Base-by-base conservation (phyloP, 306 rosid genomes). In the Neltuma alba region DNA sequence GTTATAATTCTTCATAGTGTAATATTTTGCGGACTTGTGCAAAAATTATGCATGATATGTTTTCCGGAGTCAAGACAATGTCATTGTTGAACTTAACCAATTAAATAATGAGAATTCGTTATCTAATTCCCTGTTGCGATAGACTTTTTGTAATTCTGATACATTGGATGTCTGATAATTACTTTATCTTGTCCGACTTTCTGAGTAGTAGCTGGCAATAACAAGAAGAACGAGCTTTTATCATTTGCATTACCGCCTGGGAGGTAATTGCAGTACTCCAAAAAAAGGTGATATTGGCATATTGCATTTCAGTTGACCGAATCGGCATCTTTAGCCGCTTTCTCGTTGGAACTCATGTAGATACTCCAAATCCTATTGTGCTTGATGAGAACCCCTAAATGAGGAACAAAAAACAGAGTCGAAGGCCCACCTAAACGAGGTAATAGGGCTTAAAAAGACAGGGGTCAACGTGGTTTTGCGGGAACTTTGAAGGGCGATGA, bases 21-120 rank as follows among this genome's bases (percentile, higher is more conserved):
- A 70, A 88, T 80, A 83, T n/a, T 87, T 82, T 45, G 88, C 88
- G 64, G 89, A 85, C 84, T 75, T 74, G 1, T 62, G 42, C 70
- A 63, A 75, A 83, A 54, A 67, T 86, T 75, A 75, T 85, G 83
- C 70, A 76, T 80, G 76, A 74, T 82, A 69, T 55, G 79, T 77
- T 74, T 79, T 74, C 27, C 37, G 77, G 82, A 72, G 83, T 77
- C 72, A 58, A 83, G 83, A 75, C 75, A 58, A 83, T 71, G 74
- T 69, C 72, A 42, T 70, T 77, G 57, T 81, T 79, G 55, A 72
- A 85, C 70, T 75, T 60, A 61, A 23, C 71, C 66, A 41, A n/a
- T n/a, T n/a, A n/a, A 69, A 47, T 73, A 86, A 87, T 86, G 87
- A 87, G 57, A 67, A 45, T 75, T 78, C 75, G 71, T 67, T 8